These are phyloP conservation scores for Phytophthora parvispora DNA, from an alignment of 352 stramenopile species.

Conservation along the genomic window DNA sequence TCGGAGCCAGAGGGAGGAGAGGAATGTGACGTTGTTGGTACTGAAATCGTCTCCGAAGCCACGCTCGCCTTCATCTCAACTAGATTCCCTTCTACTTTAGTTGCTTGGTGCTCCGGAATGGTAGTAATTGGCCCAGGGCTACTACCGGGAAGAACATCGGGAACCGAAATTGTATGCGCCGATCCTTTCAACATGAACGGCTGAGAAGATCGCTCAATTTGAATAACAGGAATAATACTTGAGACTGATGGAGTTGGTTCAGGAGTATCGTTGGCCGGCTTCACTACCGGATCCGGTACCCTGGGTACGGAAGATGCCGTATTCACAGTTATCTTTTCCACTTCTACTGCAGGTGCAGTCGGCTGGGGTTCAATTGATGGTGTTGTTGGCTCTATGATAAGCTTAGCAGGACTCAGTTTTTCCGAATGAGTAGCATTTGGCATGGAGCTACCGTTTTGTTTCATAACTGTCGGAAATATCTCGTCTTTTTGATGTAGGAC, in stretches of 20 bases:
- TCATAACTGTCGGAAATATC: neutral
- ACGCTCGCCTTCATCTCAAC: neutral
- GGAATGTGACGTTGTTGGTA: neutral
- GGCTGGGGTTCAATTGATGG: neutral
- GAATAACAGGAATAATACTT: slow-evolving; percentile 26
- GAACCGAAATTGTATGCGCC: neutral
- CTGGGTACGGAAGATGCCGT: neutral
- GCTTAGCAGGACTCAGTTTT: neutral
- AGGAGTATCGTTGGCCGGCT: neutral
- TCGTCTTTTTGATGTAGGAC: neutral
- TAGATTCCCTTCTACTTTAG: neutral
- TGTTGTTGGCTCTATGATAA: too few relatives aligned
- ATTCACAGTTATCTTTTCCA: neutral
- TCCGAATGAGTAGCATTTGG: neutral
- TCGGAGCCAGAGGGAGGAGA: neutral
- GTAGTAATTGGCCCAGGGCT: neutral
- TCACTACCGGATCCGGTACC: neutral
- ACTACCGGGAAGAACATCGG: neutral
- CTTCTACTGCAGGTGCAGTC: neutral
- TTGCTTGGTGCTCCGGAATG: neutral
- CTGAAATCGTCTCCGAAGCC: neutral
- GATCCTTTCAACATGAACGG: slow-evolving; percentile 20
- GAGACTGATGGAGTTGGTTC: slow-evolving; percentile 15
- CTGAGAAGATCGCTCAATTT: slow-evolving; percentile 19
- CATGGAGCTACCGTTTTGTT: neutral